phyloP scores from a whole-genome alignment of 2,329 filamentous ascomycete genomes.

The Claviceps lovelessii region DNA sequence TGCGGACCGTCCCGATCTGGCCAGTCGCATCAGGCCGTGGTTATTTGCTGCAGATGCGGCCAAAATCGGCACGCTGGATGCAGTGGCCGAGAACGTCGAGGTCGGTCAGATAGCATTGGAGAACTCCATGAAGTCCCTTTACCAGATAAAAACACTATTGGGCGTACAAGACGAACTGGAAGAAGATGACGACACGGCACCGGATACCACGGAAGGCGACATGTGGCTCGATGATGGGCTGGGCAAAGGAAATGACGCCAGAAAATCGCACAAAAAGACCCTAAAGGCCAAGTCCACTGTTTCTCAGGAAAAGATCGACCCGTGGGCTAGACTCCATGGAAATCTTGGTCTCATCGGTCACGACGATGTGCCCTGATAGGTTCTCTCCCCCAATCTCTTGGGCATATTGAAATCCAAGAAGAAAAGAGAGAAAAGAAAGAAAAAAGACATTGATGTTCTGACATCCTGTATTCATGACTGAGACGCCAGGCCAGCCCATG shows the following conservation, averaged over 20 bases:
- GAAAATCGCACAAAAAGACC: slow-evolving; percentile 1
- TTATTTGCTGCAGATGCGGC: slow-evolving; percentile 45
- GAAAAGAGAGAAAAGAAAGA: background rate
- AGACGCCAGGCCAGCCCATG: background rate
- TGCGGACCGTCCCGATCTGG: slow-evolving; percentile 25
- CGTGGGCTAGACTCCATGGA: slow-evolving; percentile 39
- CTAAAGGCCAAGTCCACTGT: slow-evolving; percentile 10
- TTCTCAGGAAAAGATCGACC: slow-evolving; percentile 17
- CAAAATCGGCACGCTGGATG: slow-evolving; percentile 43
- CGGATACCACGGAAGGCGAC: slow-evolving; percentile 14
- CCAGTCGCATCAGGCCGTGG: slow-evolving; percentile 39
- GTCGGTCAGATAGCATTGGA: slow-evolving; percentile 42
- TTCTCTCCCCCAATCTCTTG: background rate
- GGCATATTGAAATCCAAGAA: background rate
- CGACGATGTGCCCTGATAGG: slow-evolving; percentile 13
- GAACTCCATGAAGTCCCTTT: slow-evolving; percentile 33
- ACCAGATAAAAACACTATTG: slow-evolving; percentile 35
- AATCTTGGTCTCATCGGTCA: slow-evolving; percentile 37
- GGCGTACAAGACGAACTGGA: slow-evolving; percentile 18
- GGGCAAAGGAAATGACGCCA: slow-evolving; percentile 7
- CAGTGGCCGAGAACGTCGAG: slow-evolving; percentile 45
- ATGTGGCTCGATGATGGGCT: slow-evolving; percentile 22
- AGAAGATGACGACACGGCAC: slow-evolving; percentile 10
- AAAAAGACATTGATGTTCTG: background rate
- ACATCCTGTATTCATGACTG: background rate